Conservation (phyloP, 129 eudicot species). For the Logfia minima region DNA sequence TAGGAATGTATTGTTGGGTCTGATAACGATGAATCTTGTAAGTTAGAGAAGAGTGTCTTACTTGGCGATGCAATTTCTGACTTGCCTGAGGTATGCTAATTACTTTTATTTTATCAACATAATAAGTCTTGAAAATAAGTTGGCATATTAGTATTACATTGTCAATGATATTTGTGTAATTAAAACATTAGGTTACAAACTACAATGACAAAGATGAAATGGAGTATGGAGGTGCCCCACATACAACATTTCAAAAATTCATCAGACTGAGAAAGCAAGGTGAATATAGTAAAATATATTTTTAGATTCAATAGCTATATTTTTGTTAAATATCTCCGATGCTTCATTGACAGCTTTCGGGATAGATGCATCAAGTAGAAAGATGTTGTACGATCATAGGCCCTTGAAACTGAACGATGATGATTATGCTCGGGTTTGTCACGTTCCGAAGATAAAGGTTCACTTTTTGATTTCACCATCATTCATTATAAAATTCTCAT, state of each 20-base stretch:
- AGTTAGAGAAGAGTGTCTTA: conserved; percentile 39
- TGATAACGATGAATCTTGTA: conserved; percentile 31
- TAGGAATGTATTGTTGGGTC: conserved; percentile 54
- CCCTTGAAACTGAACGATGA: conserved; percentile 52
- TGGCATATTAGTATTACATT: background rate
- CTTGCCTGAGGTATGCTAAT: conserved; percentile 49
- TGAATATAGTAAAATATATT: conserved; percentile 13
- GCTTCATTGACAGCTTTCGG: conserved; percentile 21
- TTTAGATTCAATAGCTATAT: background rate
- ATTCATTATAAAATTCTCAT: background rate
- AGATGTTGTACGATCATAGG: conserved; percentile 52
- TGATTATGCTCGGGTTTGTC: conserved; percentile 58
- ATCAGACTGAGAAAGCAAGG: conserved; percentile 60
- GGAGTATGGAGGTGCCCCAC: conserved; percentile 47
- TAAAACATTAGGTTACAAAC: conserved; percentile 51
- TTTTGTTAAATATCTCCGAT: background rate
- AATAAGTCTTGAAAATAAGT: background rate
- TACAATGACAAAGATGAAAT: conserved; percentile 46
- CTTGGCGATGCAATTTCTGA: conserved; percentile 82
- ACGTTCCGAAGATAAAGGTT: conserved; percentile 55
- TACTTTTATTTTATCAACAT: background rate
- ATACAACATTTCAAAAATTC: conserved; percentile 48
- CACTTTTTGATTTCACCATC: background rate
- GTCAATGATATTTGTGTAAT: background rate
- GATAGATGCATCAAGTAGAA: conserved; percentile 24